Evolutionary conservation across 1,139 yeast species (phyloP).

Genomic region (Pichia kudriavzevii): DNA sequence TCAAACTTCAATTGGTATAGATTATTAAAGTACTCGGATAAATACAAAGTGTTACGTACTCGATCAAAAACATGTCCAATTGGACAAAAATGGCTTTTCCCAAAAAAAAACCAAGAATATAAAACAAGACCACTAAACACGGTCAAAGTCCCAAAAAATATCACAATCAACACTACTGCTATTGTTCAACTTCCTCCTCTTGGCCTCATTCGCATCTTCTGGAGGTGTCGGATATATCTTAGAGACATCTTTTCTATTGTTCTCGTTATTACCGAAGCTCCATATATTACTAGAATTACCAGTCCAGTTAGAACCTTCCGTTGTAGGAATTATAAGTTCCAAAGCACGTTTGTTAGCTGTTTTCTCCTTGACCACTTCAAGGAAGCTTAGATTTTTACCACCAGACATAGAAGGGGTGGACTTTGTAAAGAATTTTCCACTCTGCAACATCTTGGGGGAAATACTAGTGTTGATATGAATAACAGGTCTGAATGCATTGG

Average conservation of each 20-base stretch:
- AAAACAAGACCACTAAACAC: slow-evolving; percentile 5
- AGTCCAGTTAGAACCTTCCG: slow-evolving; percentile 3
- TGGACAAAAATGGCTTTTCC: not conserved
- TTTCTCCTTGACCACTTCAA: slow-evolving; percentile 8
- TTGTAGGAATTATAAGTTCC: not conserved
- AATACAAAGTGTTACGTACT: too few relatives aligned
- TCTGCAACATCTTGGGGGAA: too few relatives aligned
- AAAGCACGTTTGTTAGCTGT: slow-evolving; percentile 4
- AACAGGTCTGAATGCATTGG: slow-evolving; percentile 35
- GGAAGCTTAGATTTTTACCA: slow-evolving; percentile 3
- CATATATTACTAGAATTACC: slow-evolving; percentile 9
- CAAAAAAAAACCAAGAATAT: not conserved
- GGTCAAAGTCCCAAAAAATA: slow-evolving; percentile 22
- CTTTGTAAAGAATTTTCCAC: too few relatives aligned
- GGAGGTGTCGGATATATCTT: slow-evolving; percentile 28
- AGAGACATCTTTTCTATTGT: not conserved
- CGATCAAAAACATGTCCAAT: too few relatives aligned
- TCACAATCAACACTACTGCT: slow-evolving; percentile 10
- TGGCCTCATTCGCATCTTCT: slow-evolving; percentile 11
- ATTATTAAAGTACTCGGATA: too few relatives aligned
- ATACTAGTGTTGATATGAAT: slow-evolving; percentile 4
- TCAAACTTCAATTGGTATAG: too few relatives aligned
- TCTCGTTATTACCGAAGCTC: slow-evolving; percentile 2
- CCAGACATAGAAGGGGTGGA: slow-evolving; percentile 3
- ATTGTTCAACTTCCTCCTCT: slow-evolving; percentile 1